Percentiles rank a stretch among this genome's conserved stretches.
phyloP scores from a whole-genome alignment of 306 rosid genomes.

The Cucumis hystrix region DNA sequence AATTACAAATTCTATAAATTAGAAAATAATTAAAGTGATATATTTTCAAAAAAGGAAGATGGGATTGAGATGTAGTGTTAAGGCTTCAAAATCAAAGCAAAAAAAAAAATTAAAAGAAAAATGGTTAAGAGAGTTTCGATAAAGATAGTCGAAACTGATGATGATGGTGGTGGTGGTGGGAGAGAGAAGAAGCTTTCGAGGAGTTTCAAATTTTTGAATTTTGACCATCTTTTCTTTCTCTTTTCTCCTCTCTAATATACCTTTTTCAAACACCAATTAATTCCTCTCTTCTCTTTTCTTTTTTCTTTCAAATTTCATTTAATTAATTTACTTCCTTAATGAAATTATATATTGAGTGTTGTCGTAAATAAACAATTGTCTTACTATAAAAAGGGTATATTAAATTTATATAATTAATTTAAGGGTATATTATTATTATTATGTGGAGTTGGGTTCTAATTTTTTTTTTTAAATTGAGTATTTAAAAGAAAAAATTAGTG shows the following conservation, averaged over 20 bases:
- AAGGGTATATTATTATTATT: no score
- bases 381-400: no score
- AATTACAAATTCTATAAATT: background rate
- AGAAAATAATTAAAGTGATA: background rate
- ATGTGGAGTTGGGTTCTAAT: no score
- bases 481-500: no score
- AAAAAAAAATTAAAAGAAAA: background rate
- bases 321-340: background rate
- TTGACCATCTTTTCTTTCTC: constrained; percentile 85
- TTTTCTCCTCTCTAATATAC: constrained; percentile 18
- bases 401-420: no score
- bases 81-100: constrained; percentile 35
- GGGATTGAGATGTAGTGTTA: background rate
- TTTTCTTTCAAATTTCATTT: background rate
- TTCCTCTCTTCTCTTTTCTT: constrained; percentile 10
- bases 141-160: constrained; percentile 91
- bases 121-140: constrained; percentile 73
- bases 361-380: no score
- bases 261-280: constrained; percentile 47
- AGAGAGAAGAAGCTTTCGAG: constrained; percentile 54
- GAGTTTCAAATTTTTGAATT: constrained; percentile 42
- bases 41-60: background rate
- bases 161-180: constrained; percentile 45
- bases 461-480: no score
- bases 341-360: no score